Conservation (phyloP, 176 grass and related monocot genomes). For the Thinopyrum elongatum region DNA sequence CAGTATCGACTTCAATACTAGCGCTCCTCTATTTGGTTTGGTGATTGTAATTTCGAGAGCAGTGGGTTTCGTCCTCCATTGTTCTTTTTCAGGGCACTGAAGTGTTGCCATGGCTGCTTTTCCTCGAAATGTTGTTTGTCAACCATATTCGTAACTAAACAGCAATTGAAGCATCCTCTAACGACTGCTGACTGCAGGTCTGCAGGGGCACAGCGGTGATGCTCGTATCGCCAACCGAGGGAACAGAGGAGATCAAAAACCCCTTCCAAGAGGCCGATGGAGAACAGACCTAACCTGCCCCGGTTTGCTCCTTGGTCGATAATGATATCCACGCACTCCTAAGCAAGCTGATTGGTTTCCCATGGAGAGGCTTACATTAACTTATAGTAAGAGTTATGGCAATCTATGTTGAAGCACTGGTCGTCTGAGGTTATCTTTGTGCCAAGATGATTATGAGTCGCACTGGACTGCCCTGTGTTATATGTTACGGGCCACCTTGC, state of each 20-base stretch:
- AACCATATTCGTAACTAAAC: neutral
- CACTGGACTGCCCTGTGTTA: neutral
- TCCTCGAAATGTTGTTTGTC: neutral
- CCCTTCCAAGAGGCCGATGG: conserved; percentile 64
- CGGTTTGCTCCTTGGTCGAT: neutral
- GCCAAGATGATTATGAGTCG: neutral
- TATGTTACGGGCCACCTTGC: neutral
- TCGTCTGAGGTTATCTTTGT: neutral
- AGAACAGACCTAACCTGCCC: conserved; percentile 30
- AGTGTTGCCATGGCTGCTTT: neutral
- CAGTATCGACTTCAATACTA: neutral
- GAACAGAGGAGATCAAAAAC: conserved; percentile 76
- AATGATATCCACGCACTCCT: neutral
- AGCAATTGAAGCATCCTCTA: neutral
- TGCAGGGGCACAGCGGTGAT: conserved; percentile 76
- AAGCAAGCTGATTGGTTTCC: neutral
- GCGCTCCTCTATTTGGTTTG: neutral
- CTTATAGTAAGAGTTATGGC: neutral
- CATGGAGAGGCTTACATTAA: neutral
- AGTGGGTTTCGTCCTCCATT: neutral
- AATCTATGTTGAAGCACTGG: neutral
- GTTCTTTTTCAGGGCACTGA: neutral
- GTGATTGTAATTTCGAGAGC: neutral
- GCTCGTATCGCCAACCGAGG: conserved; percentile 67
- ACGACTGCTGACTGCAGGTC: conserved; percentile 42